Base-by-base conservation (phyloP, 2,329 filamentous ascomycete genomes). In the Fusarium gaditjirri region DNA sequence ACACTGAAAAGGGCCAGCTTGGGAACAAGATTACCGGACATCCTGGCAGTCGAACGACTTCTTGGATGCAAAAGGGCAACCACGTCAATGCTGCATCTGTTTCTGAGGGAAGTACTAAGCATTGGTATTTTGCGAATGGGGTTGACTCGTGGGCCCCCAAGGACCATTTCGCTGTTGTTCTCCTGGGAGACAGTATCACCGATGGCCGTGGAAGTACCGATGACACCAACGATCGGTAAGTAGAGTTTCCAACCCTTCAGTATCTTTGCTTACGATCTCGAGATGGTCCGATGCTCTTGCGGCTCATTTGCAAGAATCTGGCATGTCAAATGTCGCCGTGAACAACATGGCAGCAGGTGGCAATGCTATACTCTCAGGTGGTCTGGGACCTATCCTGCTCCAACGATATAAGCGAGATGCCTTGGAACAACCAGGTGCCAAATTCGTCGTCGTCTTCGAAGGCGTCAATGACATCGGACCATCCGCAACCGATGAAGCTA, bases 301-400 rank as follows among this genome's bases (percentile, higher is more conserved):
- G 5, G 39, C 60, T 2, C n/a, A 58, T 21, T n/a, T 72, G 13
- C 69, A 72, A 44, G 39, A 36, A 1, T 72, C 69, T 8, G 55
- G 46, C 5, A 13, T 58, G 6, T 6, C 61, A 9, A 68, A 72
- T 3, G 56, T 72, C 14, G 70, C 70, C 2, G 65, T 72, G 27
- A 72, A 72, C 31, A 72, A 72, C 47, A 68, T 72, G 43, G 70
- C 70, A 2, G 70, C 70, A 1, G 70, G 70, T 13, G 70, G 70
- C 3, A 72, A 72, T 14, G 65, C 70, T 25, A 71, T 72, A 27
- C 56, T 72, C 2, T 38, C 56, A 13, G 70, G 70, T 3, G 70
- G 70, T 8, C 65, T 72, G 1, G 70, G 70, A 1, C 70, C 70
- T 4, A 52, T 50, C 9, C 65, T 72, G 13, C 46, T 72, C 3